Conservation (phyloP, 176 grass and related monocot species). For the Musa troglodytarum region DNA sequence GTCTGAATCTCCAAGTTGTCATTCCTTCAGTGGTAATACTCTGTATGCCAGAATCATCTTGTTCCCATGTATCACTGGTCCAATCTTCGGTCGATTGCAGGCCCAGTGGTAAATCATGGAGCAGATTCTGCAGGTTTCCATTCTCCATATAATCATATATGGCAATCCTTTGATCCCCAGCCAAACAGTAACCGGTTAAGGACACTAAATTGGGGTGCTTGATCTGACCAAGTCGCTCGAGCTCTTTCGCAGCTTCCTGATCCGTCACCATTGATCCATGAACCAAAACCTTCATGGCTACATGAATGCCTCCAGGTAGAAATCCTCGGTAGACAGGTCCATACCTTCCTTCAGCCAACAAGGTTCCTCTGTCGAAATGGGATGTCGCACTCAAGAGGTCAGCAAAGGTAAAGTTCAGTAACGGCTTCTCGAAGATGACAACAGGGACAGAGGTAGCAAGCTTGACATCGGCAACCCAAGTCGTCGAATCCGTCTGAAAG, state of each 20-base stretch:
- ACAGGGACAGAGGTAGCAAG: slow-evolving; percentile 78
- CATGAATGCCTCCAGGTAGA: slow-evolving; percentile 74
- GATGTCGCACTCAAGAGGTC: slow-evolving; percentile 77
- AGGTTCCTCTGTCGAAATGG: slow-evolving; percentile 78
- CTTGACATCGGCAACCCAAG: slow-evolving; percentile 89
- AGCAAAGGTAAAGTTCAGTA: slow-evolving; percentile 68
- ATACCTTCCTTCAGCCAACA: slow-evolving; percentile 81
- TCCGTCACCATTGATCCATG: slow-evolving; percentile 61
- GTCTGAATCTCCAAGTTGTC: slow-evolving; percentile 69
- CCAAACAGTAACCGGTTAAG: slow-evolving; percentile 77
- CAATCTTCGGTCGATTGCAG: slow-evolving; percentile 88
- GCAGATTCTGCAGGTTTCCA: slow-evolving; percentile 80
- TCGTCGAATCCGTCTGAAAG: slow-evolving; percentile 80
- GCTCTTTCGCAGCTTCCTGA: slow-evolving; percentile 65
- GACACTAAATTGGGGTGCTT: slow-evolving; percentile 85
- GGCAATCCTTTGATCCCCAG: slow-evolving; percentile 78
- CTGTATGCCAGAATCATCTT: slow-evolving; percentile 31
- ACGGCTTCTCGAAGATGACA: slow-evolving; percentile 92
- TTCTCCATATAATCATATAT: slow-evolving; percentile 99
- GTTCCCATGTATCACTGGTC: slow-evolving; percentile 94
- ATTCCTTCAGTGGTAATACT: slow-evolving; percentile 67
- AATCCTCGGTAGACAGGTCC: slow-evolving; percentile 89
- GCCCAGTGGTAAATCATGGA: slow-evolving; percentile 82
- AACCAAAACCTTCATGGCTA: slow-evolving; percentile 77
- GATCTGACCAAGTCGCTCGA: slow-evolving; percentile 77